Evolutionary conservation across 192 early-diverging fungal genomes (phyloP), one percentile per base, ranked within the genome.

Genomic region (Coemansia sp.): DNA sequence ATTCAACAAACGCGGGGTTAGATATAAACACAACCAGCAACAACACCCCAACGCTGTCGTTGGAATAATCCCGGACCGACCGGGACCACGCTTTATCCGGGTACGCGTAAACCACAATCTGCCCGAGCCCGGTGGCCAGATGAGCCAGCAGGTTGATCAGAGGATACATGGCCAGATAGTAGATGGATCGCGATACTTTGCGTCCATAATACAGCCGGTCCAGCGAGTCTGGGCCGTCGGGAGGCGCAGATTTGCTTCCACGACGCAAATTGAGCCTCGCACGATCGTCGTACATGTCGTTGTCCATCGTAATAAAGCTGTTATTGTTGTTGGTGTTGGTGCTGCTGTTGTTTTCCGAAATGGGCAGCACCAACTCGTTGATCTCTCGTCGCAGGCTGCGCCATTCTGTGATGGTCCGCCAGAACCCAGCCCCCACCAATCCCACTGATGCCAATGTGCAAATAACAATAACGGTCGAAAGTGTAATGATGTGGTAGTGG

Each of bases 121-220:
- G 75, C 0, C 75, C 75, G 39, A 77, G 12, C 0, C 68, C 67
- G 1, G 75, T 77, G 23, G 66, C 56, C 60, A 77, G 16, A 32
- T 77, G 75, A 3, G 68, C 75, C 39, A 77, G 28, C 37, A 77
- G 51, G 54, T 77, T 77, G 30, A 77, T 70, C 26, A 71, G 30
- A 32, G 75, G 75, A 23, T 77, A 77, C 60, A 77, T 51, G 4
- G 75, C 75, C 55, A 77, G 43, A 42, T 77, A 77, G 34, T 77
- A 77, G 11, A 77, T 77, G 10, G 75, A 77, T 28, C 75, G 68
- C 21, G 75, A 71, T 18, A 77, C 75, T 52, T 67, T 71, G 57
- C 75, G 75, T 30, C 75, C 75, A 39, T 77, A 77, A 54, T 77
- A 77, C 23, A 77, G 56, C 12, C 75, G 67, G 41, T 77, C 75